These are phyloP conservation scores for Psilocybe cubensis DNA, from an alignment of 768 basidiomycete genomes.

Conservation along the genomic window DNA sequence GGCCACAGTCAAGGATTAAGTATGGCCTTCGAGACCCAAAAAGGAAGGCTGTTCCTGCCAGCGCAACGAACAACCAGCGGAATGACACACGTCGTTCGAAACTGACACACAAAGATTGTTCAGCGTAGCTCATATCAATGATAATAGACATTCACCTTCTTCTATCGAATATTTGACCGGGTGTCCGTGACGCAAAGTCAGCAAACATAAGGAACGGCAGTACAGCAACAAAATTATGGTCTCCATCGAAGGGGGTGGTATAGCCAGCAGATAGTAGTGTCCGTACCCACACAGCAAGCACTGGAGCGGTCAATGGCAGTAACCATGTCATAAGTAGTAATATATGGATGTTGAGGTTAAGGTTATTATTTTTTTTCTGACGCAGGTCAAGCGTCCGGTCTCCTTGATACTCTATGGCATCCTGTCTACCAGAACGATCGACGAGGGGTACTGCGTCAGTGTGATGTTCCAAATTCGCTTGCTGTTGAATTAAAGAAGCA, in stretches of 20 bases:
- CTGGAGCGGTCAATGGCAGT: conserved; percentile 75
- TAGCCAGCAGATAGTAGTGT: conserved; percentile 81
- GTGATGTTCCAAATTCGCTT: not conserved
- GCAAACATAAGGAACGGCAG: conserved; percentile 67
- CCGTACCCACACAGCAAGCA: conserved; percentile 87
- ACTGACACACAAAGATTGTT: conserved; percentile 25
- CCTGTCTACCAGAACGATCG: conserved; percentile 3
- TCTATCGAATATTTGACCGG: conserved; percentile 43
- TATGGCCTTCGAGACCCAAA: conserved; percentile 71
- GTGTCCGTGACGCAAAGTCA: conserved; percentile 60
- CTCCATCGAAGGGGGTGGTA: conserved; percentile 79
- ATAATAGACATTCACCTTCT: conserved; percentile 37
- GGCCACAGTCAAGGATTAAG: conserved; percentile 64
- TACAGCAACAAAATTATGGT: conserved; percentile 72
- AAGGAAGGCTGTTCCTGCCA: conserved; percentile 61
- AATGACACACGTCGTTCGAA: conserved; percentile 44
- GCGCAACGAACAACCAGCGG: conserved; percentile 55
- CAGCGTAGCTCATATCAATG: conserved; percentile 8
- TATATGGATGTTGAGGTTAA: conserved; percentile 60
- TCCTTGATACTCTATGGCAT: conserved; percentile 5
- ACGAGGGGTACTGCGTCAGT: conserved; percentile 18
- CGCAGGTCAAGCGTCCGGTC: conserved; percentile 11
- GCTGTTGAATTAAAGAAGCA: conserved; percentile 34
- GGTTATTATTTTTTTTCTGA: conserved; percentile 32
- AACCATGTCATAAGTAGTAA: conserved; percentile 82